Base-by-base conservation (phyloP, 305 asterid genomes). In the Solanum hybrid region DNA sequence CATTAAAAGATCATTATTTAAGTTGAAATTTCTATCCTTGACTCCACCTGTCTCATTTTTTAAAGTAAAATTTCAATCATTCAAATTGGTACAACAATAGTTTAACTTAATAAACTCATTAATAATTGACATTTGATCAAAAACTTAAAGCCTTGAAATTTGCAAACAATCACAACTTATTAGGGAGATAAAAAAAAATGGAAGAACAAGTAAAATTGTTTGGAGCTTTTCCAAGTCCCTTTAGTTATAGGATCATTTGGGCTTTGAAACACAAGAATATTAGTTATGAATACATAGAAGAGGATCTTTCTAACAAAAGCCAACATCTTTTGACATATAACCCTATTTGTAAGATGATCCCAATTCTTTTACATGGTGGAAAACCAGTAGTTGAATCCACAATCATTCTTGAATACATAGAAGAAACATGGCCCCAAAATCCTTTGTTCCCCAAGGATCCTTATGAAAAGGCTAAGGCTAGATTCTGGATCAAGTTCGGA, bases 401-500 rank as follows among this genome's bases (percentile, higher is more conserved):
- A 17, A 76, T 88, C 32, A 91, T 92, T 56, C 93, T 91, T 10
- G 92, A 89, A 77, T 92, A 90, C 73, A 91, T 92, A 6, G 90
- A 92, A 79, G 92, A 92, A 11, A 92, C 92, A 11, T 92, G 93
- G 91, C 91, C 92, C 13, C 88, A 38, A 3, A 82, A 69, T 78
- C 93, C 92, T 24, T 88, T 91, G 38, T 46, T 92, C 2, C 92
- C 93, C 4, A 35, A 85, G 32, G 91, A 90, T 76, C 40, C 91
- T 26, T 34, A 26, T 38, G 89, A 90, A 12, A 90, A 56, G 26
- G 91, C 92, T 80, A 7, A 20, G 12, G 92, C 92, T 85, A 91
- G 92, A n/a, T 92, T 92, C n/a, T 92, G 91, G 93, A 90, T 88
- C 24, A 87, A 66, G 24, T 92, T 88, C 34, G 89, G 35, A 34